A percentile compares a stretch with the other conserved stretches of the same genome.
phyloP scores from a whole-genome alignment of 257 asterid genomes.

The Nicotiana tomentosiformis region DNA sequence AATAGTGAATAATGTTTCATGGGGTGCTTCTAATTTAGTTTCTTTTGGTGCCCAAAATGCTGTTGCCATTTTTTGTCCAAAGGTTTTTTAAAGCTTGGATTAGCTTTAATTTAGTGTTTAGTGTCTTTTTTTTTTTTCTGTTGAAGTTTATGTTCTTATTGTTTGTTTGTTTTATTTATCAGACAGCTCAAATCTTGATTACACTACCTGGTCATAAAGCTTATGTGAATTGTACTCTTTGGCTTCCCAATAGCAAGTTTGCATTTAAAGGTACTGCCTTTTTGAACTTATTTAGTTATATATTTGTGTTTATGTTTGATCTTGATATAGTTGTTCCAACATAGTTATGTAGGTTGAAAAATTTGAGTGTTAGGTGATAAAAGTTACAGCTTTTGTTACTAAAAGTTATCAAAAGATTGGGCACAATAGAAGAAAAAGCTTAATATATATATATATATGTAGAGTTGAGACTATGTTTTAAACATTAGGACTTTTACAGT shows the following conservation, averaged over 20 bases:
- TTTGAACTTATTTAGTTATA: not conserved
- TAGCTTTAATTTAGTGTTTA: not conserved
- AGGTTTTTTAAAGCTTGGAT: slow-evolving; percentile 36
- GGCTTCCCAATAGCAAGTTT: slow-evolving; percentile 90
- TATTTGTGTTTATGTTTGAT: not conserved
- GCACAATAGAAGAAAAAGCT: too few species aligned
- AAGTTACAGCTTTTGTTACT: not conserved
- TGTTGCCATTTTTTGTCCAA: slow-evolving; percentile 82
- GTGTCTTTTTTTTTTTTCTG: not conserved
- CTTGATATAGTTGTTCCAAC: not conserved
- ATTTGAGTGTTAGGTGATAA: not conserved
- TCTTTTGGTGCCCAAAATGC: slow-evolving; percentile 93
- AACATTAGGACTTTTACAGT: too few species aligned
- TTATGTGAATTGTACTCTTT: slow-evolving; percentile 77
- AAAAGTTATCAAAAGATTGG: too few species aligned
- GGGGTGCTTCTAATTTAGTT: slow-evolving; percentile 85
- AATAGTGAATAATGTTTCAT: slow-evolving; percentile 82
- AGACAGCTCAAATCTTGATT: slow-evolving; percentile 80
- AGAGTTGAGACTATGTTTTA: too few species aligned
- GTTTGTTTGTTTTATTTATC: slow-evolving; percentile 8
- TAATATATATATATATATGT: too few species aligned
- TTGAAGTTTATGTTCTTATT: not conserved
- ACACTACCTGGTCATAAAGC: slow-evolving; percentile 96
- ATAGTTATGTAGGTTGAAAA: not conserved
- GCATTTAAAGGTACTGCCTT: slow-evolving; percentile 61